Evolutionary conservation across 768 basidiomycete genomes (phyloP).

Genomic region (Roridomyces roridus): DNA sequence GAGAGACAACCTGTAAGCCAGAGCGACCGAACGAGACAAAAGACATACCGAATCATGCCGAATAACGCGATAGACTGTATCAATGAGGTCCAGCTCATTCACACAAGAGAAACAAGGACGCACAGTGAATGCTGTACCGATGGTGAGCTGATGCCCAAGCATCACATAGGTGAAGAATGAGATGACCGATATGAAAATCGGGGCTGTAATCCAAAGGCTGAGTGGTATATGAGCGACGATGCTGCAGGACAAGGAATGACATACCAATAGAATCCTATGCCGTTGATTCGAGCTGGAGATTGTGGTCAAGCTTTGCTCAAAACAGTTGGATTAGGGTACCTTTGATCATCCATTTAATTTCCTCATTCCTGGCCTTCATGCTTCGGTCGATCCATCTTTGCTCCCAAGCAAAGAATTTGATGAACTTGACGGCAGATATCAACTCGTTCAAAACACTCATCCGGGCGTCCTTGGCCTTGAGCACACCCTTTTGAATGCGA

Average conservation of each 20-base stretch:
- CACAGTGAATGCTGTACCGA: conserved; percentile 86
- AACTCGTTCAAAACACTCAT: conserved; percentile 84
- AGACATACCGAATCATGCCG: conserved; percentile 72
- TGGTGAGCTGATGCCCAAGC: conserved; percentile 75
- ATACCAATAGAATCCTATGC: conserved; percentile 58
- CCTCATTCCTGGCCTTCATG: conserved; percentile 9
- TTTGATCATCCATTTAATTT: conserved; percentile 56
- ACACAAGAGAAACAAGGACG: conserved; percentile 25
- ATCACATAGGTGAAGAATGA: conserved; percentile 81
- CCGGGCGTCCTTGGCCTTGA: conserved; percentile 72
- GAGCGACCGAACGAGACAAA: conserved; percentile 3
- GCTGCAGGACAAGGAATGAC: neutral
- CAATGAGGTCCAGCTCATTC: neutral
- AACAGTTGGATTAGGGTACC: conserved; percentile 37
- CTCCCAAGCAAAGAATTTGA: conserved; percentile 50
- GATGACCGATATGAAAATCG: conserved; percentile 82
- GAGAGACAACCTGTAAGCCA: neutral
- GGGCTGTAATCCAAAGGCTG: conserved; percentile 68
- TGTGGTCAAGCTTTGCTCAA: neutral
- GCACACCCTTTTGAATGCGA: conserved; percentile 66
- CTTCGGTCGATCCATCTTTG: conserved; percentile 21
- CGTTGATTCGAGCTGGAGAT: conserved; percentile 68
- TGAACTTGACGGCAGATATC: conserved; percentile 60
- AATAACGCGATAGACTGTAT: conserved; percentile 79
- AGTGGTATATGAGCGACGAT: neutral